Conservation (phyloP, 306 rosid species). For the Hippophae rhamnoides region DNA sequence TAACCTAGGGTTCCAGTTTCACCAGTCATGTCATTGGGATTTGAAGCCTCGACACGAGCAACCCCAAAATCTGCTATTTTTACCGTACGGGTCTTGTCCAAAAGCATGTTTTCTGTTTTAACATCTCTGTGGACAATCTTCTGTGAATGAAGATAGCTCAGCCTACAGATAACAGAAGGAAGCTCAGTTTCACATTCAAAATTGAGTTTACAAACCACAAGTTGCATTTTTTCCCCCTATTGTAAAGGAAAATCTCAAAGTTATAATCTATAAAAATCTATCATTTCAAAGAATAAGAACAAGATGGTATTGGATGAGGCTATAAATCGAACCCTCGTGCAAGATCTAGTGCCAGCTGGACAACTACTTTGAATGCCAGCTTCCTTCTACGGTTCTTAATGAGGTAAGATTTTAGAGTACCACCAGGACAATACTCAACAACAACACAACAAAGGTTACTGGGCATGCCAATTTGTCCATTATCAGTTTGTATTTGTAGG, state of each 20-base stretch:
- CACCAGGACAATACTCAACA: constrained; percentile 99
- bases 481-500: constrained; percentile 78
- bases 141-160: constrained; percentile 83
- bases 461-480: constrained; percentile 92
- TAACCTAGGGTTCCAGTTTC: constrained; percentile 95
- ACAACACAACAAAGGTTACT: constrained; percentile 88
- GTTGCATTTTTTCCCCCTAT: not conserved
- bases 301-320: constrained; percentile 29
- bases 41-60: constrained; percentile 96
- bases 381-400: constrained; percentile 90
- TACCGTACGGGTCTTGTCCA: constrained; percentile 81
- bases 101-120: constrained; percentile 97
- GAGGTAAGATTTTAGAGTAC: constrained; percentile 90
- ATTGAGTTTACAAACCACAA: constrained; percentile 9
- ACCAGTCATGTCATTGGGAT: constrained; percentile 98
- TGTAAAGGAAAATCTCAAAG: not conserved
- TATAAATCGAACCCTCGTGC: constrained; percentile 77
- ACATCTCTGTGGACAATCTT: constrained; percentile 98
- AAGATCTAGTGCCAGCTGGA: constrained; percentile 92
- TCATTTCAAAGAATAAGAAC: constrained; percentile 3
- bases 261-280: not conserved
- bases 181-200: constrained; percentile 13
- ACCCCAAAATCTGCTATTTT: constrained; percentile 98
- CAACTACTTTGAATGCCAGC: constrained; percentile 94
- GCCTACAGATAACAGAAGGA: constrained; percentile 35